Evolutionary conservation across 2,329 filamentous ascomycete species (phyloP).

Genomic region (Alternaria brassicicola): DNA sequence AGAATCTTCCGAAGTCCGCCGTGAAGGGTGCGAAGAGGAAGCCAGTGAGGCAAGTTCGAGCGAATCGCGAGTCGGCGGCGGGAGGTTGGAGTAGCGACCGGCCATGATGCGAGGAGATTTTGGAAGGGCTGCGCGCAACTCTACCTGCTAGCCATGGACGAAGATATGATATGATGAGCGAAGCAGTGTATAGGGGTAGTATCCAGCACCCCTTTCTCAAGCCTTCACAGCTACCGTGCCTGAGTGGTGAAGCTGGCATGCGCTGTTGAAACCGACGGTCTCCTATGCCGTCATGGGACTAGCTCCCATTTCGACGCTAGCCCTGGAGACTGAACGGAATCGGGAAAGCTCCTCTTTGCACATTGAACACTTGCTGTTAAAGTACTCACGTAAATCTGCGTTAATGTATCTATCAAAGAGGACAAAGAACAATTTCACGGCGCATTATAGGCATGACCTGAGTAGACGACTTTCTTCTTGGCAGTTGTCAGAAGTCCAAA

Average conservation of each 20-base stretch:
- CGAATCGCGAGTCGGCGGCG: slow-evolving; percentile 74
- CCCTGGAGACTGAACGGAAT: background rate
- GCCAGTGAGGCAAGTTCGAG: slow-evolving; percentile 95
- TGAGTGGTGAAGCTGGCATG: slow-evolving; percentile 26
- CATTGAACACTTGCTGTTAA: background rate
- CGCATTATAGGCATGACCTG: background rate
- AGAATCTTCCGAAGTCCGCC: slow-evolving; percentile 72
- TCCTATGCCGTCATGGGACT: slow-evolving; percentile 30
- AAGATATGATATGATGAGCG: slow-evolving; percentile 1
- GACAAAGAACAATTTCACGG: background rate
- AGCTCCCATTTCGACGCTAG: slow-evolving; percentile 24
- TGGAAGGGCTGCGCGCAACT: slow-evolving; percentile 23
- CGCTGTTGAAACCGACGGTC: slow-evolving; percentile 21
- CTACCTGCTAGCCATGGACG: slow-evolving; percentile 35
- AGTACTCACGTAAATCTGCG: background rate
- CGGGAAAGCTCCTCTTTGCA: background rate
- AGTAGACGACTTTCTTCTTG: background rate
- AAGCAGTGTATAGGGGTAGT: slow-evolving; percentile 15
- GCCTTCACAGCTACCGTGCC: slow-evolving; percentile 14
- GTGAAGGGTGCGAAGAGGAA: slow-evolving; percentile 73
- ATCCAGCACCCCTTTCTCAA: slow-evolving; percentile 19
- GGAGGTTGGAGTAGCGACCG: slow-evolving; percentile 46
- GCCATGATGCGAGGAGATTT: slow-evolving; percentile 41
- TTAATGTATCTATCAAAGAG: background rate
- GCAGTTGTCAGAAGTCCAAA: background rate